Percentiles rank a stretch among this genome's conserved stretches.
phyloP scores from a whole-genome alignment of 257 asterid genomes.

The Penstemon barbatus region DNA sequence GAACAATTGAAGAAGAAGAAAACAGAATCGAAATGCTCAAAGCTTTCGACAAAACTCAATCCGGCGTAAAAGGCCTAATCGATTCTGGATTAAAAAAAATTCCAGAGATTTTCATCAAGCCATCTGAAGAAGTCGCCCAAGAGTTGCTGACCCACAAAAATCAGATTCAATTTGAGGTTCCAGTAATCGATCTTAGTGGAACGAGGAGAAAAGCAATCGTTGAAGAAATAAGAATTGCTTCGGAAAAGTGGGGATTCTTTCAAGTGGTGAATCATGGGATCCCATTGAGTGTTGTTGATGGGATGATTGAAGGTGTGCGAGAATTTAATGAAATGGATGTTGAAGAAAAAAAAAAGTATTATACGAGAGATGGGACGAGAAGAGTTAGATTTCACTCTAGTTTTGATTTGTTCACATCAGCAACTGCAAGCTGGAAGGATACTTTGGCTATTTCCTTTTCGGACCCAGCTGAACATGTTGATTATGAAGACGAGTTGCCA shows the following conservation, averaged over 20 bases:
- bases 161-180: background rate
- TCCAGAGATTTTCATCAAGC: slow-evolving; percentile 28
- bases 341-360: slow-evolving; percentile 31
- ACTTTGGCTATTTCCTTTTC: slow-evolving; percentile 21
- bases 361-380: slow-evolving; percentile 26
- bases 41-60: too few relatives aligned
- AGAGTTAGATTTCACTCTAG: slow-evolving; percentile 29
- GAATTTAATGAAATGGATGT: slow-evolving; percentile 28
- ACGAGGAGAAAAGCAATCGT: slow-evolving; percentile 12
- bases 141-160: background rate
- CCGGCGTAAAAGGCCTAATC: slow-evolving; percentile 27
- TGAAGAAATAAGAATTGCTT: slow-evolving; percentile 24
- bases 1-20: too few relatives aligned
- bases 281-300: slow-evolving; percentile 17
- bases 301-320: background rate
- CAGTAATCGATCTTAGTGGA: slow-evolving; percentile 29
- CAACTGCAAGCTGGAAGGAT: slow-evolving; percentile 43
- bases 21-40: too few relatives aligned
- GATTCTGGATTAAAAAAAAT: slow-evolving; percentile 28
- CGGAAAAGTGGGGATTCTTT: slow-evolving; percentile 31
- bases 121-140: background rate
- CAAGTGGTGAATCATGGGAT: slow-evolving; percentile 34
- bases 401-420: slow-evolving; percentile 24
- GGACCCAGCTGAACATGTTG: slow-evolving; percentile 22
- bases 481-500: slow-evolving; percentile 30